A percentile compares a stretch with the other conserved stretches of the same genome.
Evolutionary conservation across 495 filamentous ascomycete species (phyloP).

Genomic region (Durotheca rogersii): DNA sequence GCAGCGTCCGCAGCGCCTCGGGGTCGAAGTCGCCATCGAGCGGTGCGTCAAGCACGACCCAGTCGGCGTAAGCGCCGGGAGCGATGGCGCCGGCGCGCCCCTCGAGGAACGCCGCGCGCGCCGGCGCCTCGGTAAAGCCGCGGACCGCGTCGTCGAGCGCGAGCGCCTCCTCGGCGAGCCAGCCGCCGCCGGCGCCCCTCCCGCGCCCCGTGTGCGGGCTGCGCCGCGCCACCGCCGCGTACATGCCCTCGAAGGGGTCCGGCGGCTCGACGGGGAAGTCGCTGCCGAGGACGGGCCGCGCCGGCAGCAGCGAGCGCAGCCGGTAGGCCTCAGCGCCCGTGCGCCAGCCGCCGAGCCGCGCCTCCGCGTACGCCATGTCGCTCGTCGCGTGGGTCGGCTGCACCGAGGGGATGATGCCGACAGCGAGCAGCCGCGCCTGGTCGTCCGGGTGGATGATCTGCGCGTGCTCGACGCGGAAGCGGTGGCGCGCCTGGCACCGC

Average conservation of each 20-base stretch:
- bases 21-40: constrained; percentile 37
- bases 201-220: constrained; percentile 52
- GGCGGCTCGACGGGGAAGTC: constrained; percentile 69
- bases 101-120: constrained; percentile 52
- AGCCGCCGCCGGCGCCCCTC: constrained; percentile 48
- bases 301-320: constrained; percentile 53
- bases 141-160: constrained; percentile 53
- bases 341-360: constrained; percentile 53
- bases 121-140: constrained; percentile 55
- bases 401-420: constrained; percentile 64
- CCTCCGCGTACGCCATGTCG: constrained; percentile 60
- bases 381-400: constrained; percentile 69
- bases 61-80: constrained; percentile 59
- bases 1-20: constrained; percentile 50
- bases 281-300: constrained; percentile 54
- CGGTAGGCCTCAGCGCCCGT: constrained; percentile 55
- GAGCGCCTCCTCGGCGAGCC: constrained; percentile 55
- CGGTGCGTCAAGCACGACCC: constrained; percentile 59
- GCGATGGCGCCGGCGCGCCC: constrained; percentile 53
- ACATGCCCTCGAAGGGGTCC: constrained; percentile 60
- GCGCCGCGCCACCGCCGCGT: constrained; percentile 58
- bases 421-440: constrained; percentile 50
- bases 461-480: constrained; percentile 65
- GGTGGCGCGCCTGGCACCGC: constrained; percentile 47
- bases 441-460: constrained; percentile 66